Percentiles rank a stretch among this genome's conserved stretches.
These are phyloP conservation scores for Sporothrix luriei DNA, from an alignment of 2,329 filamentous ascomycete genomes.

Conservation along the genomic window DNA sequence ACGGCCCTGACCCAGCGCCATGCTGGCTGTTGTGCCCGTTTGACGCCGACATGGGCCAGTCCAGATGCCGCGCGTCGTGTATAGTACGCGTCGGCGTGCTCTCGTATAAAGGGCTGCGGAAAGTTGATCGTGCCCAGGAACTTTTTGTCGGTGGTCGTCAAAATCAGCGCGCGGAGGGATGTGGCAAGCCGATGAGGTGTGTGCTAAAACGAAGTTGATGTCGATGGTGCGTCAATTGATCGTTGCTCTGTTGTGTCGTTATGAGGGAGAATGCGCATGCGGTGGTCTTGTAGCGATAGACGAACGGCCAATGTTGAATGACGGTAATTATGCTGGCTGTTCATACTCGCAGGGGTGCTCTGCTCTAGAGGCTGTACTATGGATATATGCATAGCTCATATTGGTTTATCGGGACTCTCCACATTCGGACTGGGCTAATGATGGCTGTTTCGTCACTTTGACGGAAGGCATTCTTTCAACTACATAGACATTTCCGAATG, in stretches of 20 bases:
- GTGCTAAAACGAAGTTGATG: not conserved
- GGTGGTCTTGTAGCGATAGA: not conserved
- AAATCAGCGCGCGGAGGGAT: not conserved
- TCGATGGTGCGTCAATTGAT: not conserved
- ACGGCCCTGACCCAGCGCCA: slow-evolving; percentile 32
- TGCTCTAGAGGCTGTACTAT: not conserved
- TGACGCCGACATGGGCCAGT: slow-evolving; percentile 32
- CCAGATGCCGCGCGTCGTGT: not conserved
- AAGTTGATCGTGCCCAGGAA: not conserved
- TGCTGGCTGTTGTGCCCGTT: slow-evolving; percentile 34
- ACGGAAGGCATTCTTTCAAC: not conserved
- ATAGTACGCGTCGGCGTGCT: not conserved
- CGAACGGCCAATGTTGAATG: not conserved
- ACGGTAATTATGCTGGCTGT: not conserved
- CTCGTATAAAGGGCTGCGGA: not conserved
- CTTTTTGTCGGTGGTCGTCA: not conserved
- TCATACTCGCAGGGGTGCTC: not conserved
- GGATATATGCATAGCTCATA: not conserved
- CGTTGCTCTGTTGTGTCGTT: not conserved
- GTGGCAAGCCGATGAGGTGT: not conserved
- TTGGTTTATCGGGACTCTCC: not conserved
- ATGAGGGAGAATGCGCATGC: not conserved
- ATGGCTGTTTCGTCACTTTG: not conserved
- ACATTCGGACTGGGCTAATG: too few relatives aligned
- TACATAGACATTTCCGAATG: not conserved